phyloP scores from a whole-genome alignment of 148 eudicot species.

The Camellia japonica region DNA sequence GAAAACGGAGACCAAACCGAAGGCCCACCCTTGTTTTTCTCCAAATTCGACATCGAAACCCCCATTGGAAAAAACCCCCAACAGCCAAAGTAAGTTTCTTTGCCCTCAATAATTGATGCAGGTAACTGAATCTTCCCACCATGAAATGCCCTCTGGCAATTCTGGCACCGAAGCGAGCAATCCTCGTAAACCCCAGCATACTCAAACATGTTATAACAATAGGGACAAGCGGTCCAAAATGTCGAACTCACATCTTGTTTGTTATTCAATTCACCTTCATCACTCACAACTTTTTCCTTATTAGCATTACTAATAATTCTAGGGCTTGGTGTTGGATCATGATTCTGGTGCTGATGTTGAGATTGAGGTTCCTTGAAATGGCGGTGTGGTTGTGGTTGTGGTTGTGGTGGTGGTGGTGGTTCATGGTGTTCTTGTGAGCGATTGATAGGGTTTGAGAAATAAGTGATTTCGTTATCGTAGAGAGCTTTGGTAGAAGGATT shows the following conservation, averaged over 20 bases:
- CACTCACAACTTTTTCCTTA: not conserved
- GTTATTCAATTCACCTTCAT: constrained; percentile 1
- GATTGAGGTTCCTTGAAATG: constrained; percentile 25
- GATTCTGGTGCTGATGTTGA: constrained; percentile 30
- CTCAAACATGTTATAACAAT: constrained; percentile 73
- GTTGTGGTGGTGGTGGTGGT: not conserved
- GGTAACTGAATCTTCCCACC: constrained; percentile 57
- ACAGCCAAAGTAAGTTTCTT: constrained; percentile 55
- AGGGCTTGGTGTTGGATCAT: constrained; percentile 28
- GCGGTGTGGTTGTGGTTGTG: not conserved
- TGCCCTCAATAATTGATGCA: constrained; percentile 39
- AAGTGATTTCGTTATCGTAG: constrained; percentile 48
- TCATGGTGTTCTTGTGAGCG: constrained; percentile 3
- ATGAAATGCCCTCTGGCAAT: constrained; percentile 80
- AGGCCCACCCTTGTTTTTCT: constrained; percentile 40
- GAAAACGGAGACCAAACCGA: constrained; percentile 78
- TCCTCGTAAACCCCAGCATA: constrained; percentile 55
- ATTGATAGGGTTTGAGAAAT: constrained; percentile 19
- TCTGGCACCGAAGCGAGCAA: constrained; percentile 74
- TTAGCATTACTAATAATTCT: constrained; percentile 19
- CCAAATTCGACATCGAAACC: constrained; percentile 58
- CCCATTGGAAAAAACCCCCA: constrained; percentile 93
- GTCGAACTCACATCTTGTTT: constrained; percentile 18
- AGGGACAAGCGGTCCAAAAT: constrained; percentile 94
- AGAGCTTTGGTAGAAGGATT: constrained; percentile 57